Evolutionary conservation across 352 stramenopile species (phyloP).

Genomic region (Phytophthora ohioensis): DNA sequence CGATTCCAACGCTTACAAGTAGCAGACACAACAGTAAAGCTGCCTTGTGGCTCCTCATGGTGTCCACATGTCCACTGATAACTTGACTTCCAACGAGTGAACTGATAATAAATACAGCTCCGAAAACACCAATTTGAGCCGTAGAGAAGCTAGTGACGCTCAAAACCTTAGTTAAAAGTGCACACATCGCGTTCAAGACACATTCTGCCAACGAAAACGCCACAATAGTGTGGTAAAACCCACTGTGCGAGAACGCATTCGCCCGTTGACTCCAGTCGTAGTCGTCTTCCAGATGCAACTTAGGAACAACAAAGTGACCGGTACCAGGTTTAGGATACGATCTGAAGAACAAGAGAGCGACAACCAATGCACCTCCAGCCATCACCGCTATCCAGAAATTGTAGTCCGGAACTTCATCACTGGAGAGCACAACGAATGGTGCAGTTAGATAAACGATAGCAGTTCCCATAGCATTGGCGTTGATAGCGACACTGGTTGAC

Average conservation of each 20-base stretch:
- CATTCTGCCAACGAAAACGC: constrained; percentile 73
- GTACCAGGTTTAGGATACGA: constrained; percentile 51
- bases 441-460: constrained; percentile 65
- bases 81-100: constrained; percentile 68
- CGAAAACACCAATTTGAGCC: constrained; percentile 63
- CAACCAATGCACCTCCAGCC: constrained; percentile 22
- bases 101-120: constrained; percentile 73
- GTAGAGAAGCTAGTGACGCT: constrained; percentile 62
- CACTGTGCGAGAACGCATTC: constrained; percentile 61
- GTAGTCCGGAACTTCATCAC: constrained; percentile 47
- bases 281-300: constrained; percentile 62
- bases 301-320: constrained; percentile 46
- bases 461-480: constrained; percentile 70
- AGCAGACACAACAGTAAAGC: constrained; percentile 62
- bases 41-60: constrained; percentile 52
- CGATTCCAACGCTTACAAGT: constrained; percentile 45
- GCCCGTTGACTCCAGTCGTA: constrained; percentile 79
- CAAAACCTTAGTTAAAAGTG: constrained; percentile 70
- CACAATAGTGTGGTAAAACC: constrained; percentile 66
- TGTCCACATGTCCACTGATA: constrained; percentile 68
- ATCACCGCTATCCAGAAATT: constrained; percentile 55
- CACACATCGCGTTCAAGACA: constrained; percentile 70
- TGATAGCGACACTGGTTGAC: constrained; percentile 74
- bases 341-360: constrained; percentile 46
- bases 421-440: constrained; percentile 55